Evolutionary conservation across 2,329 filamentous ascomycete species (phyloP).

Genomic region (Fusarium odoratissimum): DNA sequence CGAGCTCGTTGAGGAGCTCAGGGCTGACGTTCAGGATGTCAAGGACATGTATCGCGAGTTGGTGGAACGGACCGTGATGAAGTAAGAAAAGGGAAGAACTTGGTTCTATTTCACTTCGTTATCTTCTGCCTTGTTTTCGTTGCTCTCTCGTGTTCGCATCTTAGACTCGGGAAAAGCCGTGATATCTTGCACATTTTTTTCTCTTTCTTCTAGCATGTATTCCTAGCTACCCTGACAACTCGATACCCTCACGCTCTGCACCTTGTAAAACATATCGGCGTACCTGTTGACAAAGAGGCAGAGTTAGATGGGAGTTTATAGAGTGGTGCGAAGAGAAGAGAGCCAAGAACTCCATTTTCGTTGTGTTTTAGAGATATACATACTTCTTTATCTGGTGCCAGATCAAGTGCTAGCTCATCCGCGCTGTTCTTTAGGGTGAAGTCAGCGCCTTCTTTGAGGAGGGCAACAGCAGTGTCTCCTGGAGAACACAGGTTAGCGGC

Average conservation of each 20-base stretch:
- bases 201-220: constrained; percentile 32
- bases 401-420: constrained; percentile 78
- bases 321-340: neutral
- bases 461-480: constrained; percentile 83
- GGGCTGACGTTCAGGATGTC: constrained; percentile 88
- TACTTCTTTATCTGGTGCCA: constrained; percentile 89
- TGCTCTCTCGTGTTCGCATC: neutral
- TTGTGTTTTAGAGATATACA: constrained; percentile 42
- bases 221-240: constrained; percentile 53
- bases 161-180: constrained; percentile 10
- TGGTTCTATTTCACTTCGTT: neutral
- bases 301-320: constrained; percentile 38
- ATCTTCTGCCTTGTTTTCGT: neutral
- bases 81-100: constrained; percentile 54
- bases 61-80: constrained; percentile 85
- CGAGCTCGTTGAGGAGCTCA: constrained; percentile 91
- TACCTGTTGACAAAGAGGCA: constrained; percentile 61
- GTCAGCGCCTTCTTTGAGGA: constrained; percentile 89
- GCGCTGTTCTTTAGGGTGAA: constrained; percentile 79
- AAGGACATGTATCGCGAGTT: constrained; percentile 97
- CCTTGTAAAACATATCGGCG: constrained; percentile 80
- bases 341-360: neutral
- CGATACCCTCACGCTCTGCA: constrained; percentile 87
- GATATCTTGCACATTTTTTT: constrained; percentile 19
- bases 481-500: neutral